Conservation (phyloP, 176 grass and related monocot genomes). For the Leersia perrieri region DNA sequence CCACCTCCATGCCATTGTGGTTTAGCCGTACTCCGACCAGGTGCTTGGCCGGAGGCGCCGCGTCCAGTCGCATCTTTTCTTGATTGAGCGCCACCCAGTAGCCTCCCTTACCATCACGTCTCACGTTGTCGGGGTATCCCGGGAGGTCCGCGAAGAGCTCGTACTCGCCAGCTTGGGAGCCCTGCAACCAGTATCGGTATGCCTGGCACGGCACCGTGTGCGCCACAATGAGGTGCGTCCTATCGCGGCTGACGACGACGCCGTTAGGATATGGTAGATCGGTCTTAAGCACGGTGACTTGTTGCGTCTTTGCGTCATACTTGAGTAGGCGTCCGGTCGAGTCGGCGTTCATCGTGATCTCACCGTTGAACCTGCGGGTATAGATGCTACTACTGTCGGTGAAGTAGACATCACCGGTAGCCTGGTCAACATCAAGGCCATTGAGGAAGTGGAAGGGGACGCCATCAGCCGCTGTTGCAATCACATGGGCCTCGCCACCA, state of each 20-base stretch:
- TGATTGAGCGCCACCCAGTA: constrained; percentile 59
- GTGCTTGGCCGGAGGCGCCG: constrained; percentile 16
- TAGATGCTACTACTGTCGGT: constrained; percentile 53
- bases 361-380: constrained; percentile 25
- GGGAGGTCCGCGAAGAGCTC: constrained; percentile 53
- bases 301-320: constrained; percentile 27
- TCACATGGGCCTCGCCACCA: constrained; percentile 30
- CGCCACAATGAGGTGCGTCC: constrained; percentile 35
- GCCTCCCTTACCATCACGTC: constrained; percentile 13
- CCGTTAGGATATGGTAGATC: constrained; percentile 40
- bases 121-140: constrained; percentile 63
- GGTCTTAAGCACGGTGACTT: constrained; percentile 24
- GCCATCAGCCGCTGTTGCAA: constrained; percentile 30
- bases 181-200: constrained; percentile 43
- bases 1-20: background rate
- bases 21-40: constrained; percentile 34
- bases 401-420: constrained; percentile 56
- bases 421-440: constrained; percentile 53
- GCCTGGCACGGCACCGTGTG: constrained; percentile 40
- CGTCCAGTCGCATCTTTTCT: background rate
- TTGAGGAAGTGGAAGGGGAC: constrained; percentile 59
- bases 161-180: constrained; percentile 9
- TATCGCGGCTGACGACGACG: constrained; percentile 35
- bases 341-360: constrained; percentile 30
- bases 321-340: constrained; percentile 43